These are phyloP conservation scores for Phytophthora melonis DNA, from an alignment of 352 stramenopile species.

Conservation along the genomic window DNA sequence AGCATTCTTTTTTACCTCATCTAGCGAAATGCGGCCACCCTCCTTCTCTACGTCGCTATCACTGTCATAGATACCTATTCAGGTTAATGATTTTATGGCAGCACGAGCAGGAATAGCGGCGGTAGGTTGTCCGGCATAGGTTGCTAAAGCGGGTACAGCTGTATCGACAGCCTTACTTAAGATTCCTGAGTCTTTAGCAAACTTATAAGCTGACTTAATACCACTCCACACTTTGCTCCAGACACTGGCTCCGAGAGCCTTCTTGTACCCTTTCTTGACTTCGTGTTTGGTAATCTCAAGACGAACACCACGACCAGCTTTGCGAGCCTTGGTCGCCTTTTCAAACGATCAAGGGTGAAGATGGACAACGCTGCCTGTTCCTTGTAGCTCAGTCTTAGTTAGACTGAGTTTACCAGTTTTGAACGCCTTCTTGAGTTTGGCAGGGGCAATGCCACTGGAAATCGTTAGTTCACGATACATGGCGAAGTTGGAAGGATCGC, in stretches of 20 bases:
- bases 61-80: too few species aligned
- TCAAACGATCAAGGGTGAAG: not conserved
- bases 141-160: not conserved
- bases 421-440: not conserved
- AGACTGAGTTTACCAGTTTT: not conserved
- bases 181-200: not conserved
- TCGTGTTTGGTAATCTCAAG: not conserved
- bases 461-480: too few species aligned
- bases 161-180: not conserved
- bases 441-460: not conserved
- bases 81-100: too few species aligned
- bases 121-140: not conserved
- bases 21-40: too few species aligned
- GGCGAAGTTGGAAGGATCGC: too few species aligned
- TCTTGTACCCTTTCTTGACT: not conserved
- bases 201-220: constrained; percentile 3
- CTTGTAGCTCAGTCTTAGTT: not conserved
- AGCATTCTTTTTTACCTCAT: too few species aligned
- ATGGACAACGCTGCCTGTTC: not conserved
- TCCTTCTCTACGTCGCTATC: too few species aligned
- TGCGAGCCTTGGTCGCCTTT: not conserved
- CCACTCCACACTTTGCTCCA: not conserved
- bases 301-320: not conserved
- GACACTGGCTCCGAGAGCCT: too few species aligned
- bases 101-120: too few species aligned